Percentiles rank a stretch among this genome's conserved stretches.
Conservation (phyloP, 139 green algal genomes). For the Pedinophyceae sp. region DNA sequence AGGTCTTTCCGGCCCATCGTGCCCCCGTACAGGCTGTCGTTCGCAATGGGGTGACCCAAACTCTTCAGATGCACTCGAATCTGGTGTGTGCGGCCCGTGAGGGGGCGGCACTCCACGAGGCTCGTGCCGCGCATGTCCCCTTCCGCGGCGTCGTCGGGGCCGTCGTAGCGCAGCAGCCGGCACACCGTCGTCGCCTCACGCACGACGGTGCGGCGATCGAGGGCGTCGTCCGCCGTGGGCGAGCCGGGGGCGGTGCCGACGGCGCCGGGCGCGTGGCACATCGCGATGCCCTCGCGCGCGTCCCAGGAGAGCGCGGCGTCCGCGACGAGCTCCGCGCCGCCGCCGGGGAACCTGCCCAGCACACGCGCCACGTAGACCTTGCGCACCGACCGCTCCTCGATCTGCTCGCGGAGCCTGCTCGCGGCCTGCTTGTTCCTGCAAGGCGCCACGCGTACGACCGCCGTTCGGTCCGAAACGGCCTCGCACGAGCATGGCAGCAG, state of each 20-base stretch:
- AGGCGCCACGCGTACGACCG: too few species aligned
- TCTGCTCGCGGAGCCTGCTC: constrained; percentile 23
- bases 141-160: too few species aligned
- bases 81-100: constrained; percentile 48
- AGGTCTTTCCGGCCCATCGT: not conserved
- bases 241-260: too few species aligned
- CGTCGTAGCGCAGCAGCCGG: constrained; percentile 31
- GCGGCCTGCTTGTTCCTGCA: constrained; percentile 34
- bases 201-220: not conserved
- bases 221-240: not conserved
- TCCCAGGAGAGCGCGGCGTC: constrained; percentile 39
- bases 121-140: constrained; percentile 15
- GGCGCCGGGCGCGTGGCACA: not conserved
- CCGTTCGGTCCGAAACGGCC: too few species aligned
- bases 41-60: constrained; percentile 54
- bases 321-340: constrained; percentile 11
- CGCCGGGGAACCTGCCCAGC: constrained; percentile 39
- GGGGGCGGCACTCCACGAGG: constrained; percentile 41
- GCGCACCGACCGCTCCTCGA: constrained; percentile 29
- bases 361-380: constrained; percentile 80
- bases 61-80: constrained; percentile 48
- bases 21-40: constrained; percentile 49
- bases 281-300: not conserved
- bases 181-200: constrained; percentile 27
- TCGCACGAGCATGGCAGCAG: too few species aligned